Percentiles rank a stretch among this genome's conserved stretches.
These are phyloP conservation scores for Curvularia spicifera DNA, from an alignment of 2,329 filamentous ascomycete genomes.

Conservation along the genomic window DNA sequence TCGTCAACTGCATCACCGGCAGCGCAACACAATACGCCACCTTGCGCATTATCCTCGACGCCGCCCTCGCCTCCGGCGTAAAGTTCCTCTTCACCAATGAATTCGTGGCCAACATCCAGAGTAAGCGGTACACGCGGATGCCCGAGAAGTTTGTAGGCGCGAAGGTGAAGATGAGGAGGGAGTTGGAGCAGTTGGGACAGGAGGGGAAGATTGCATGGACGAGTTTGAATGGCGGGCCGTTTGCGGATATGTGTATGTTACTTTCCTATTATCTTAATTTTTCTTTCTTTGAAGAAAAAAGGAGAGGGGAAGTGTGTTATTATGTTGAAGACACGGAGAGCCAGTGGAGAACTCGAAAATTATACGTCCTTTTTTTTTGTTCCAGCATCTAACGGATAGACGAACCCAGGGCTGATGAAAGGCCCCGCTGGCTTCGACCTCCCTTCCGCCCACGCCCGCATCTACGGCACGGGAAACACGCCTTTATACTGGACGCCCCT, in stretches of 20 bases:
- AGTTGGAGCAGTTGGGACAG: slow-evolving; percentile 33
- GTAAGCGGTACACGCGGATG: slow-evolving; percentile 33
- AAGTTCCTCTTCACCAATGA: slow-evolving; percentile 47
- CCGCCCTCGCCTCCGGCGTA: slow-evolving; percentile 42
- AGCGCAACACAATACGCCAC: slow-evolving; percentile 51
- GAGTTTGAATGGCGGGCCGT: slow-evolving; percentile 45
- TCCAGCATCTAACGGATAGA: too few species aligned
- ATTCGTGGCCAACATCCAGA: slow-evolving; percentile 38
- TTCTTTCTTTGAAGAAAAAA: background rate
- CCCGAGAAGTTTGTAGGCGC: slow-evolving; percentile 37
- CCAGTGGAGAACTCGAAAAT: too few species aligned
- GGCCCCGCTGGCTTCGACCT: slow-evolving; percentile 47
- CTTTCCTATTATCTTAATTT: background rate
- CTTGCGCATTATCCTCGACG: slow-evolving; percentile 53
- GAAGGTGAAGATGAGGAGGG: slow-evolving; percentile 36
- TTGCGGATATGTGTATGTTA: slow-evolving; percentile 48
- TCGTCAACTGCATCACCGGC: slow-evolving; percentile 58
- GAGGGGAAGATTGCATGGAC: slow-evolving; percentile 39
- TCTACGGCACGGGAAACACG: slow-evolving; percentile 45
- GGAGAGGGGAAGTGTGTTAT: too few species aligned
- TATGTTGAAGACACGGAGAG: too few species aligned
- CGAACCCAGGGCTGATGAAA: slow-evolving; percentile 43
- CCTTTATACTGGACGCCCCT: slow-evolving; percentile 43
- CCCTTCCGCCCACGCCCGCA: slow-evolving; percentile 35
- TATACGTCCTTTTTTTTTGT: too few species aligned